phyloP scores from a whole-genome alignment of 352 stramenopile species.

The Blastocystis sp. region DNA sequence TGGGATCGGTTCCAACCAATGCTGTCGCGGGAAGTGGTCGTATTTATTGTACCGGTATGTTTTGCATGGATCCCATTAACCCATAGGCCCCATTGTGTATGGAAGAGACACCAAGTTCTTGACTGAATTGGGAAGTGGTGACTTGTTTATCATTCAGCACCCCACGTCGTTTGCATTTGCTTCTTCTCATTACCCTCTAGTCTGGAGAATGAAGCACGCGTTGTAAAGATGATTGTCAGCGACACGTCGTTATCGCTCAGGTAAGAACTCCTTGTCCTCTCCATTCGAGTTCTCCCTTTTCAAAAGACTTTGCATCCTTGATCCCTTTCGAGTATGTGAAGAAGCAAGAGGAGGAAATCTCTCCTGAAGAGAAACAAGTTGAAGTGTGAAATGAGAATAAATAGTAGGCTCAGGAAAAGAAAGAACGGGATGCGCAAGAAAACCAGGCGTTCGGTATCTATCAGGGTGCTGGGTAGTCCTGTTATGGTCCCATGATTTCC shows the following conservation, averaged over 20 bases:
- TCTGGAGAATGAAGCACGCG: background rate
- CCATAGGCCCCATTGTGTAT: constrained; percentile 31
- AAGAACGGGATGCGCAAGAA: constrained; percentile 20
- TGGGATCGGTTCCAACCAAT: constrained; percentile 15
- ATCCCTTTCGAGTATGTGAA: constrained; percentile 26
- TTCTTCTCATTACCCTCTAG: background rate
- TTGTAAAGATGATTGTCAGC: constrained; percentile 43
- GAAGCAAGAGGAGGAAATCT: constrained; percentile 28
- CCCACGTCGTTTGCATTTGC: background rate
- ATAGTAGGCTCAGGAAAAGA: background rate
- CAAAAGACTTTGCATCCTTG: background rate
- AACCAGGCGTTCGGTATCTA: constrained; percentile 45
- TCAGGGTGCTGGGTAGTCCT: background rate
- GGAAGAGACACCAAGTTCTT: constrained; percentile 43
- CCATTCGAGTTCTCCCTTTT: constrained; percentile 22
- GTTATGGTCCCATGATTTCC: background rate
- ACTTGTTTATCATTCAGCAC: constrained; percentile 26
- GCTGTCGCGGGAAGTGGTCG: constrained; percentile 19
- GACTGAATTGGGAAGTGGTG: constrained; percentile 1
- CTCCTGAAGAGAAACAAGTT: constrained; percentile 3
- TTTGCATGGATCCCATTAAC: background rate
- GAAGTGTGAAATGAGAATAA: background rate
- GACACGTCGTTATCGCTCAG: constrained; percentile 10
- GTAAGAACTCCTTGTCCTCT: background rate
- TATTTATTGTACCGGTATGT: constrained; percentile 18